Evolutionary conservation across 208 protist species (phyloP).

Genomic region (Crithidia expoeki): DNA sequence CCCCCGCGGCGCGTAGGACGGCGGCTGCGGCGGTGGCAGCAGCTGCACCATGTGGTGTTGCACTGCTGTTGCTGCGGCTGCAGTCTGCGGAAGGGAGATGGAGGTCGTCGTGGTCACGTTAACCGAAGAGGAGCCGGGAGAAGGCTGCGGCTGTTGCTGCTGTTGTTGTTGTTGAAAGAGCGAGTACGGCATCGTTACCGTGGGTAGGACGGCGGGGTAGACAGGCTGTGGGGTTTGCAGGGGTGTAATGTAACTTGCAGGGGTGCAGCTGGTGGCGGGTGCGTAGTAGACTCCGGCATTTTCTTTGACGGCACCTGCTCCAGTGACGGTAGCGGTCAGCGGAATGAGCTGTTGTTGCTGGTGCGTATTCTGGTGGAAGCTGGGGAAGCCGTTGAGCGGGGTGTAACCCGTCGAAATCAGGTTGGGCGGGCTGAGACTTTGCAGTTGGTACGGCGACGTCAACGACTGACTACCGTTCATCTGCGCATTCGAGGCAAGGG

Average conservation of each 20-base stretch:
- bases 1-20: neutral
- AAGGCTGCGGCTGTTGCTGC: neutral
- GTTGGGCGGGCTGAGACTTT: neutral
- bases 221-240: neutral
- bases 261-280: conserved; percentile 8
- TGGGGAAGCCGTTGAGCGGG: neutral
- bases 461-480: neutral
- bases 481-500: neutral
- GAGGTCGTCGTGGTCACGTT: neutral
- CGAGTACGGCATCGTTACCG: neutral
- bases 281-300: conserved; percentile 3
- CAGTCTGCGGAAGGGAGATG: neutral
- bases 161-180: neutral
- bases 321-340: neutral
- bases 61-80: neutral
- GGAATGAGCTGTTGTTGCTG: conserved; percentile 7
- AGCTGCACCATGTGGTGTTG: neutral
- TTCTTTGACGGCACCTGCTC: neutral
- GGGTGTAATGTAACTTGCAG: conserved; percentile 14
- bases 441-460: neutral
- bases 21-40: neutral
- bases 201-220: neutral
- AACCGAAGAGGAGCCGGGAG: neutral
- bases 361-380: neutral
- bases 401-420: neutral